Evolutionary conservation across 2,329 filamentous ascomycete genomes (phyloP).

Genomic region (Atkinsonella hypoxylon): DNA sequence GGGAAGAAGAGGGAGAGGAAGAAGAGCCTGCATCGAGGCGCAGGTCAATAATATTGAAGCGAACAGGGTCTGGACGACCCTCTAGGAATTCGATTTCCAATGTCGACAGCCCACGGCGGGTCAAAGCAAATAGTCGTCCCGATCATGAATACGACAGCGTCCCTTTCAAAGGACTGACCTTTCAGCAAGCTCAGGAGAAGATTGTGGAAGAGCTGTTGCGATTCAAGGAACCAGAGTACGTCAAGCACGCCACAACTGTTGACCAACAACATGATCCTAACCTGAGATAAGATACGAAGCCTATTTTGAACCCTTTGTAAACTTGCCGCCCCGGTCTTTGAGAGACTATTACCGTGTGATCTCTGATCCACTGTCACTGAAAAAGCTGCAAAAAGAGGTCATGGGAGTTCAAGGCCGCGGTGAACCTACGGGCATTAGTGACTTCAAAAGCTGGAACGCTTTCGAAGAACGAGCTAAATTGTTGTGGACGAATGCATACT

Average conservation of each 20-base stretch:
- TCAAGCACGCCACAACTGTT: not conserved
- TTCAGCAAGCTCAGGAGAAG: slow-evolving; percentile 80
- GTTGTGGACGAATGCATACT: slow-evolving; percentile 79
- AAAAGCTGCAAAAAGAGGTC: slow-evolving; percentile 64
- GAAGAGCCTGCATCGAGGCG: slow-evolving; percentile 22
- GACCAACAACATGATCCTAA: slow-evolving; percentile 9
- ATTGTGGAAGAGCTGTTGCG: slow-evolving; percentile 66
- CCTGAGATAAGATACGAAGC: slow-evolving; percentile 46
- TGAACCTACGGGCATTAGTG: slow-evolving; percentile 47
- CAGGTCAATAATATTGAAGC: slow-evolving; percentile 28
- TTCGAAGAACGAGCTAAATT: slow-evolving; percentile 71
- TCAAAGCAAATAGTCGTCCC: slow-evolving; percentile 28
- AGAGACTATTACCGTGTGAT: slow-evolving; percentile 85
- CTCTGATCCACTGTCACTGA: slow-evolving; percentile 66
- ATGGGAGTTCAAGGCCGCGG: slow-evolving; percentile 60
- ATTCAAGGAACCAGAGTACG: slow-evolving; percentile 53
- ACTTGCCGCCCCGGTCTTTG: slow-evolving; percentile 61
- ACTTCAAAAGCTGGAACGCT: slow-evolving; percentile 71
- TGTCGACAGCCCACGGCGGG: slow-evolving; percentile 21
- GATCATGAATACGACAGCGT: slow-evolving; percentile 43
- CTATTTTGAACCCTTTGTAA: slow-evolving; percentile 62
- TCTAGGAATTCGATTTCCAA: slow-evolving; percentile 21
- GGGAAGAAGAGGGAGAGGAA: slow-evolving; percentile 20
- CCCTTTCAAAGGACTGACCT: slow-evolving; percentile 59
- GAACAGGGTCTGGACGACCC: slow-evolving; percentile 21